A percentile compares a stretch with the other conserved stretches of the same genome.
Evolutionary conservation across 164 flowering plant species (phyloP).

Genomic region (Vitis amurensis): DNA sequence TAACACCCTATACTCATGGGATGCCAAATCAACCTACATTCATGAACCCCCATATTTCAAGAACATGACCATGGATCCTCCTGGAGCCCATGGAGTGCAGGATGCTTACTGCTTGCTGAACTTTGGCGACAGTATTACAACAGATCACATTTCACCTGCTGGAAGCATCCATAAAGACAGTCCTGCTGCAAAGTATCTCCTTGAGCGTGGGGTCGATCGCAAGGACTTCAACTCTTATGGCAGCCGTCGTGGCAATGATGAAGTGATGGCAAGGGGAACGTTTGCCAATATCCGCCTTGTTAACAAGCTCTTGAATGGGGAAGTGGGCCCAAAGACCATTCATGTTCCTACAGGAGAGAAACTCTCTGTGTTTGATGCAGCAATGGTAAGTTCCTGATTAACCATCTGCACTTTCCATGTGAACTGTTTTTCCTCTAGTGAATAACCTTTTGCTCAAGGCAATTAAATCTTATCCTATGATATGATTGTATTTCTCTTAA

Average conservation of each 20-base stretch:
- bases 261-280: constrained; percentile 84
- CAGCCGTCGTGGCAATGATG: constrained; percentile 87
- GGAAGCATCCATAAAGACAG: constrained; percentile 85
- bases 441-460: no score
- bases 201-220: constrained; percentile 71
- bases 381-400: constrained; percentile 47
- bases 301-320: constrained; percentile 81
- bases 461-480: no score
- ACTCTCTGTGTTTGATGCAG: constrained; percentile 66
- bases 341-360: constrained; percentile 72
- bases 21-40: constrained; percentile 76
- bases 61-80: constrained; percentile 79
- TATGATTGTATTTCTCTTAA: no score
- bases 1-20: constrained; percentile 62
- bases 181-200: constrained; percentile 74
- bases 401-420: neutral
- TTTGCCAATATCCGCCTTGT: constrained; percentile 84
- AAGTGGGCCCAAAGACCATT: constrained; percentile 76
- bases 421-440: neutral
- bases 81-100: constrained; percentile 77
- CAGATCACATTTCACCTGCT: constrained; percentile 88
- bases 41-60: constrained; percentile 89
- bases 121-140: constrained; percentile 85
- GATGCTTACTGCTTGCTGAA: constrained; percentile 81
- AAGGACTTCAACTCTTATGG: constrained; percentile 87